Evolutionary conservation across 441 rosid genomes (phyloP), one percentile per base, ranked within the genome.

Genomic region (Cnidoscolus chayamansa): DNA sequence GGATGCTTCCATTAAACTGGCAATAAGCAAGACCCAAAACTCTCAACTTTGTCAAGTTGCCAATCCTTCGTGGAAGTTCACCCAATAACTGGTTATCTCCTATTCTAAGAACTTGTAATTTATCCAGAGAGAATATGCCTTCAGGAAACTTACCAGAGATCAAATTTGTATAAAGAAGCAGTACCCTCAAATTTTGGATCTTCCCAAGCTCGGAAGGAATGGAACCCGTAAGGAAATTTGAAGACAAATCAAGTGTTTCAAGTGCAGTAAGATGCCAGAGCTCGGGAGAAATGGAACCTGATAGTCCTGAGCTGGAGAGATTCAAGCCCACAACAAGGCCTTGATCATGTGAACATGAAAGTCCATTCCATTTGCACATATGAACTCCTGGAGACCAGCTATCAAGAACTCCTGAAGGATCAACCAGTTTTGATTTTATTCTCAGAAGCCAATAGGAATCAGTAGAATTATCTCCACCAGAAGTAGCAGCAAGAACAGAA

Each of bases 11-110:
- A 68, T 86, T 89, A 31, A 94, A 81, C 65, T 82, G 86, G 77
- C 97, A 90, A 68, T 78, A 84, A 7, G 90, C 93, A n/a, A 92
- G 78, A 10, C 80, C 93, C 1, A 94, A 80, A 10, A 72, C 86
- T 74, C 80, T 84, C 79, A 94, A 77, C 77, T 85, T 86, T 0
- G 81, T 82, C 82, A 94, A 86, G 73, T 86, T 84, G 48, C 90
- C 90, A 7, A 94, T 73, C 13, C 74, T 74, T 0, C 81, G 82
- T 0, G 89, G 78, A 55, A 94, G 88, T 31, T 84, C 72, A 57
- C 97, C 97, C 12, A 76, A 59, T 56, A 94, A 72, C 65, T 74
- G 50, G 79, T 94, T 94, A 59, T 89, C 82, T 60, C 98, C 98
- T 10, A 90, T 71, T 72, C 92, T 82, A 10, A 94, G 84, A 53